These are phyloP conservation scores for Ambrosia hybrid DNA, from an alignment of 140 eudicot species.

Conservation along the genomic window DNA sequence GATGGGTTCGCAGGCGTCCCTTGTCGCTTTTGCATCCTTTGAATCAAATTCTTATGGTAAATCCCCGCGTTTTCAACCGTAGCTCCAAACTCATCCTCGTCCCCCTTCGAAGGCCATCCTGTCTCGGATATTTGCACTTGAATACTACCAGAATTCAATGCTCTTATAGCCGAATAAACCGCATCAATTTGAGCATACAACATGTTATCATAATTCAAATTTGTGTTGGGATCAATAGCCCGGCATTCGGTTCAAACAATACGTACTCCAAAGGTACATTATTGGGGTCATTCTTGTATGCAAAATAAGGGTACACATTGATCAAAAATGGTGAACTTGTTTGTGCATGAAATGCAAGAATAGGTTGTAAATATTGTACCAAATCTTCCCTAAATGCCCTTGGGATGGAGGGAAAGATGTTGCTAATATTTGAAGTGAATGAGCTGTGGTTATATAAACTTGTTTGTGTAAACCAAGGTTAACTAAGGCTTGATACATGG, in stretches of 20 bases:
- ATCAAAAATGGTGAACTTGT: constrained; percentile 74
- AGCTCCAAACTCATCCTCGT: constrained; percentile 79
- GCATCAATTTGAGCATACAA: constrained; percentile 96
- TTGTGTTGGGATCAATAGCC: constrained; percentile 54
- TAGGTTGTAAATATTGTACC: constrained; percentile 56
- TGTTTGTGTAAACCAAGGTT: constrained; percentile 63
- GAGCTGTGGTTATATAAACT: constrained; percentile 83
- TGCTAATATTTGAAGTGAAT: constrained; percentile 62
- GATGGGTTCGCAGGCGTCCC: constrained; percentile 89
- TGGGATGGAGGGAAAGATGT: constrained; percentile 87
- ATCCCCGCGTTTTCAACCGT: constrained; percentile 73
- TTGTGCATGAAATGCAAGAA: constrained; percentile 64
- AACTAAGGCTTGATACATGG: constrained; percentile 54
- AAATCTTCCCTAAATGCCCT: constrained; percentile 64
- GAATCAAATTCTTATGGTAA: constrained; percentile 77
- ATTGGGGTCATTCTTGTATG: constrained; percentile 73
- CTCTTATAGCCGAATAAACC: constrained; percentile 82
- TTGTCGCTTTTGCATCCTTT: constrained; percentile 51
- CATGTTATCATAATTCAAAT: constrained; percentile 88
- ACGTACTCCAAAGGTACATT: constrained; percentile 64
- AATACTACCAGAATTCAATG: constrained; percentile 58
- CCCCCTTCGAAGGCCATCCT: constrained; percentile 99
- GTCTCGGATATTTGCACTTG: constrained; percentile 82
- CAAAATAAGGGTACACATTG: constrained; percentile 90
- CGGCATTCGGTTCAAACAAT: constrained; percentile 70